Percentiles rank a stretch among this genome's conserved stretches.
Conservation (phyloP, 495 filamentous ascomycete genomes). For the Staphylotrichum tortipilum region DNA sequence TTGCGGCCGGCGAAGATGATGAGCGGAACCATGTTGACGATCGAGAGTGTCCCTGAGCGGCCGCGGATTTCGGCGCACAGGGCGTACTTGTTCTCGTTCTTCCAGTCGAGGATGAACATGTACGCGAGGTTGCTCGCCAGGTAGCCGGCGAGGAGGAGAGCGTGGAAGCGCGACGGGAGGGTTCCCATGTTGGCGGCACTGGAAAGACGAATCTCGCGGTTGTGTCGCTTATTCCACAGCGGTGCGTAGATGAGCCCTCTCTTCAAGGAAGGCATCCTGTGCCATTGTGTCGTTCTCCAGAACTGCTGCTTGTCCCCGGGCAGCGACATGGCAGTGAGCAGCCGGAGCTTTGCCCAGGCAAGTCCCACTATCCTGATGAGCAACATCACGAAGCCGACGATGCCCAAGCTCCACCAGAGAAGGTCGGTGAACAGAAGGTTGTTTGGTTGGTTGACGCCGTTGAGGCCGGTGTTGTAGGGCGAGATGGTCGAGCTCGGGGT, state of each 20-base stretch:
- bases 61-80: conserved; percentile 61
- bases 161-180: conserved; percentile 76
- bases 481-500: conserved; percentile 33
- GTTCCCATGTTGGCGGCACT: conserved; percentile 73
- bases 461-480: conserved; percentile 39
- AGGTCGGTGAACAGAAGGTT: conserved; percentile 41
- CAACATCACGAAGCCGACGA: conserved; percentile 38
- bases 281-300: conserved; percentile 40
- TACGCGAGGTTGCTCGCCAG: conserved; percentile 56
- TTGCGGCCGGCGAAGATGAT: conserved; percentile 85
- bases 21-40: conserved; percentile 86
- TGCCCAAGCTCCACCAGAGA: conserved; percentile 44
- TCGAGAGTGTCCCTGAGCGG: conserved; percentile 71
- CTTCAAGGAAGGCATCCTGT: conserved; percentile 56
- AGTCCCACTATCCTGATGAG: conserved; percentile 36
- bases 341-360: conserved; percentile 36
- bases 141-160: conserved; percentile 57
- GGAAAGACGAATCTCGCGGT: conserved; percentile 74
- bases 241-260: conserved; percentile 77
- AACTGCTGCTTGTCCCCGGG: conserved; percentile 37
- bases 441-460: conserved; percentile 42
- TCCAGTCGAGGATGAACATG: conserved; percentile 55
- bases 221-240: conserved; percentile 71
- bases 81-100: conserved; percentile 37
- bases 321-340: conserved; percentile 40